Evolutionary conservation across 139 green algal genomes (phyloP), one percentile per base, ranked within the genome.

Genomic region (Gonium pectorale): DNA sequence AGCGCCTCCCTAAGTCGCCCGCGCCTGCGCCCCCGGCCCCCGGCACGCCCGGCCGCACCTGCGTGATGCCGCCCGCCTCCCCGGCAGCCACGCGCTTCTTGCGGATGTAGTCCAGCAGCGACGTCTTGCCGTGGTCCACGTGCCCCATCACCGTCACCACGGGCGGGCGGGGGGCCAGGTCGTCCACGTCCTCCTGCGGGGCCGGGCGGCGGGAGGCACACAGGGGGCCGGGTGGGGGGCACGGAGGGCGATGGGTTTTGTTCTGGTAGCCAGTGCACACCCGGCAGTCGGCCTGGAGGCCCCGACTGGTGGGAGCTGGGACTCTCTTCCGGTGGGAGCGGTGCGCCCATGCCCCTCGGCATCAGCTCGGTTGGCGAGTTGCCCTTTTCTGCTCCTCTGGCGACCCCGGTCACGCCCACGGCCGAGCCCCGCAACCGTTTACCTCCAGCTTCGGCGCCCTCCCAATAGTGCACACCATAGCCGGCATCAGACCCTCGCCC

Each of bases 141-240:
- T 99, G 98, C 4, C 98, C 98, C 98, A 99, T 99, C 59, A 99
- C 96, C 24, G 96, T 98, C 21, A 99, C 97, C 49, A 99, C 96
- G 0, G 97, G 96, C 5, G 96, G 95, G 9, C 96, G 86, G 17
- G 59, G 75, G 19, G n/a, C 80, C 54, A 98, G 87, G 54, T 91
- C 66, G 29, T 98, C 95, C 38, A 95, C 33, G 71, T 99, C 97
- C 49, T 96, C 94, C 52, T 84, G 35, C 59, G 4, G 27, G 35
- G 27, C 51, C 3, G 27, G 46, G 44, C 44, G 27, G 22, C 26
- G 68, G 4, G 68, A 54, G 46, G n/a, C n/a, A n/a, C n/a, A n/a
- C n/a, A n/a, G n/a, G n/a, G n/a, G n/a, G n/a, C n/a, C n/a, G n/a
- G 27, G 19, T 44, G 33, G 33, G 33, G 7, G 64, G 35, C 67